Percentiles rank a stretch among this genome's conserved stretches.
Evolutionary conservation across 1,284 basidiomycete species (phyloP).

Genomic region (Testicularia cyperi): DNA sequence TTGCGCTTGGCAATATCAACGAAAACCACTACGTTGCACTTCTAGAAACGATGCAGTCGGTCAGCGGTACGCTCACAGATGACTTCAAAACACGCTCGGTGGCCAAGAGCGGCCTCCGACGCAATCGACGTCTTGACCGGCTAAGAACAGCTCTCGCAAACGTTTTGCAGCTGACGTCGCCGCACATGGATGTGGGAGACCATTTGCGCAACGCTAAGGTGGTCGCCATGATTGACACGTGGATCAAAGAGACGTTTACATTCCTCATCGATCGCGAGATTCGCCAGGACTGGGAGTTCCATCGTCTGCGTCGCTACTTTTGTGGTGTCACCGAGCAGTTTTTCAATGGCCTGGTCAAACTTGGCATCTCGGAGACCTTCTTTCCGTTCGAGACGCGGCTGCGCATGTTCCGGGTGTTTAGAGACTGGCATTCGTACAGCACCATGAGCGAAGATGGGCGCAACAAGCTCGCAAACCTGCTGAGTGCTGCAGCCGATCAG

Average conservation of each 20-base stretch:
- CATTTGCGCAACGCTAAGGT: conserved; percentile 70
- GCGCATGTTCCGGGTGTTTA: conserved; percentile 79
- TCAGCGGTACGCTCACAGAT: conserved; percentile 79
- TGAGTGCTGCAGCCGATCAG: conserved; percentile 68
- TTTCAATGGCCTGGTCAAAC: conserved; percentile 73
- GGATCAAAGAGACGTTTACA: conserved; percentile 77
- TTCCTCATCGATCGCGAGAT: conserved; percentile 74
- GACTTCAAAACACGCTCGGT: conserved; percentile 65
- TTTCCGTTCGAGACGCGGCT: conserved; percentile 76
- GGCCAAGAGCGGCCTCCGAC: conserved; percentile 50
- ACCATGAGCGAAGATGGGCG: conserved; percentile 74
- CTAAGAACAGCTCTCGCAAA: conserved; percentile 85
- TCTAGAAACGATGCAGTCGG: conserved; percentile 77
- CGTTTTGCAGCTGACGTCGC: conserved; percentile 82
- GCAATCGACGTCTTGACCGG: conserved; percentile 74
- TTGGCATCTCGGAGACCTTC: conserved; percentile 74
- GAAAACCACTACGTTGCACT: conserved; percentile 75
- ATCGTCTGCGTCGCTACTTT: conserved; percentile 82
- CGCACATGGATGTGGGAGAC: conserved; percentile 72
- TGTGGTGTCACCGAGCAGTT: conserved; percentile 83
- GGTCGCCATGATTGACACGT: conserved; percentile 77
- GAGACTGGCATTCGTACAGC: conserved; percentile 90
- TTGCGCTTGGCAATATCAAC: conserved; percentile 84
- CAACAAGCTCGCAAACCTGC: conserved; percentile 74
- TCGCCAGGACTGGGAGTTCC: conserved; percentile 75